Conservation (phyloP, 1,139 yeast species). For the Taphrina pruni region DNA sequence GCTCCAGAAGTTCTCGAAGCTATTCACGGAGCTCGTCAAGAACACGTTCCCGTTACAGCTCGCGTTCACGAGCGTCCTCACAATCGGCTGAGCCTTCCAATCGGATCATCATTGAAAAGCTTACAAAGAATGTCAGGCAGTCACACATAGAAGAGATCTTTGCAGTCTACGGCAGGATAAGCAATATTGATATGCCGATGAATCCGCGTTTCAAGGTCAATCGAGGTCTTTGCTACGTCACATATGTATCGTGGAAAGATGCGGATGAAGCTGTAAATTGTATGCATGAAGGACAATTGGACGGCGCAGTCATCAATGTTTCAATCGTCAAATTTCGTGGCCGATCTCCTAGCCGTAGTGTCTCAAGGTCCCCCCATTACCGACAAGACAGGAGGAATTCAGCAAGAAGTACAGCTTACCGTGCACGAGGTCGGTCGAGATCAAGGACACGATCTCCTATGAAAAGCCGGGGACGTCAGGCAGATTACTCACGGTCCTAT, state of each 20-base stretch:
- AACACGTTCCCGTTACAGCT: conserved; percentile 12
- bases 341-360: conserved; percentile 3
- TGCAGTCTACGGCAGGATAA: conserved; percentile 43
- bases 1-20: conserved; percentile 4
- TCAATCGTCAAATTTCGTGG: neutral
- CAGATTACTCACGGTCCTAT: neutral
- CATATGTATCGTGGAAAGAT: conserved; percentile 40
- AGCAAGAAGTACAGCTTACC: neutral
- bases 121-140: conserved; percentile 44
- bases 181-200: conserved; percentile 42
- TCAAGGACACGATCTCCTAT: neutral
- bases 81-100: neutral
- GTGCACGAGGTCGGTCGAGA: conserved; percentile 8
- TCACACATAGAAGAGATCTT: conserved; percentile 46
- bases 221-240: conserved; percentile 43
- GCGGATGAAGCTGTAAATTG: conserved; percentile 44
- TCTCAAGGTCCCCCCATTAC: conserved; percentile 1
- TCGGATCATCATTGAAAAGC: conserved; percentile 44
- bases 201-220: conserved; percentile 35
- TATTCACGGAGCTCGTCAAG: conserved; percentile 7
- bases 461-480: neutral
- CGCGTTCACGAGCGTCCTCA: conserved; percentile 20
- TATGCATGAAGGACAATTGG: conserved; percentile 45
- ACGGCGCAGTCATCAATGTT: conserved; percentile 17
- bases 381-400: neutral